Evolutionary conservation across 257 asterid species (phyloP).

Genomic region (Dorcoceras hygrometricum): DNA sequence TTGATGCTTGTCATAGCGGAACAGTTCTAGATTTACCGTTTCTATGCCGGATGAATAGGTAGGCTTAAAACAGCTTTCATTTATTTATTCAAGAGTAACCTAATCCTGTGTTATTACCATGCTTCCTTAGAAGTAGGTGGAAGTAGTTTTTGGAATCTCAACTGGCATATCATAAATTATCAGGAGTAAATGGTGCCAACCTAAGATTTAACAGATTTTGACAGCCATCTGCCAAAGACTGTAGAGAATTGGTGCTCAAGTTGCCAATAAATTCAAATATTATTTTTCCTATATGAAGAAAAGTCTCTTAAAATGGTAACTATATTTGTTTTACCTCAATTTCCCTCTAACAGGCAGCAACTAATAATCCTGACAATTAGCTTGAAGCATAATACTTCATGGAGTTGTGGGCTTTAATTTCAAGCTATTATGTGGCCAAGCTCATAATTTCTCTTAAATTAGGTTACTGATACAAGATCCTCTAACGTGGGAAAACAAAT

Average conservation of each 20-base stretch:
- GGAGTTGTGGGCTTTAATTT: not conserved
- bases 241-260: constrained; percentile 6
- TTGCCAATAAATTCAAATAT: constrained; percentile 5
- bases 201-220: constrained; percentile 7
- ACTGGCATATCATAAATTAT: constrained; percentile 9
- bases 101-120: constrained; percentile 10
- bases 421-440: not conserved
- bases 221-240: constrained; percentile 12
- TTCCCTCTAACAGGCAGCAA: constrained; percentile 2
- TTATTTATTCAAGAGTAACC: constrained; percentile 13
- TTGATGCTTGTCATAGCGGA: constrained; percentile 95
- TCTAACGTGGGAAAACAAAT: not conserved
- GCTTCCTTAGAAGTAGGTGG: constrained; percentile 2
- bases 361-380: constrained; percentile 3
- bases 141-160: constrained; percentile 17
- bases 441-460: not conserved
- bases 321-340: not conserved
- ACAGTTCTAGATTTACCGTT: constrained; percentile 83
- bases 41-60: constrained; percentile 94
- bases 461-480: not conserved
- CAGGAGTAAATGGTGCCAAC: constrained; percentile 1
- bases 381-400: not conserved
- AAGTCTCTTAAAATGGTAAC: constrained; percentile 2
- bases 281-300: too few species aligned
- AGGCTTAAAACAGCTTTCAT: constrained; percentile 2